Base-by-base conservation (phyloP, 805 yeast genomes). In the Saccharomycopsis synnaedendra region DNA sequence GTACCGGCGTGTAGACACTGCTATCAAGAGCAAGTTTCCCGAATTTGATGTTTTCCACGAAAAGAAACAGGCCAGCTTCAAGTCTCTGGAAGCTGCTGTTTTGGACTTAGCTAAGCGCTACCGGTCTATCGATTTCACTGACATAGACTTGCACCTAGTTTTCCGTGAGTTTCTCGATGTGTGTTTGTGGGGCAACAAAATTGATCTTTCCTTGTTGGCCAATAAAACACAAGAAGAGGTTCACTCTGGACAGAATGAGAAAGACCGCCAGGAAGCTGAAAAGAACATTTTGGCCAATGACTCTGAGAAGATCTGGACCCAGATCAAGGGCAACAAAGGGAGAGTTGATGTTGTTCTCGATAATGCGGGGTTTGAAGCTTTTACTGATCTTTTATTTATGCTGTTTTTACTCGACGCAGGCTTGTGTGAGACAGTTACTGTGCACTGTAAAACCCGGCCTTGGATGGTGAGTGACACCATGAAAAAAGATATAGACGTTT, bases 391-490 rank as follows among this genome's bases (percentile, higher is more conserved):
- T 56, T 67, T 81, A 50, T 66, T 84, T 40, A 69, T 81, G 2
- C 63, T 83, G 42, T 82, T 83, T 61, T 58, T 85, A 52, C 64
- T 93, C 29, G 95, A 89, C 56, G 65, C 85, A 10, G 74, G 76
- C n/a, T 61, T 89, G 28, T 80, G 77, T 10, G 66, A 69, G 28
- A 68, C 74, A 48, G 76, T 90, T 51, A 81, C 78, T 19, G 70
- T 89, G 53, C 98, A 93, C 64, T 87, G 95, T 54, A 93, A 93
- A 64, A 77, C 79, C 45, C 75, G 88, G 51, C 97, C 97, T 34
- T 93, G 97, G 94, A 90, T 93, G 82, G 97, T 93, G 19, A 85
- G 96, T 56, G 99, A 93, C 64, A 94, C 93, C 5, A 79, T 88
- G 78, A 76, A 85, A 32, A 80, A 79, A 58, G 99, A 93, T 65